Base-by-base conservation (phyloP, 495 filamentous ascomycete genomes). In the Amphirosellinia nigrospora region DNA sequence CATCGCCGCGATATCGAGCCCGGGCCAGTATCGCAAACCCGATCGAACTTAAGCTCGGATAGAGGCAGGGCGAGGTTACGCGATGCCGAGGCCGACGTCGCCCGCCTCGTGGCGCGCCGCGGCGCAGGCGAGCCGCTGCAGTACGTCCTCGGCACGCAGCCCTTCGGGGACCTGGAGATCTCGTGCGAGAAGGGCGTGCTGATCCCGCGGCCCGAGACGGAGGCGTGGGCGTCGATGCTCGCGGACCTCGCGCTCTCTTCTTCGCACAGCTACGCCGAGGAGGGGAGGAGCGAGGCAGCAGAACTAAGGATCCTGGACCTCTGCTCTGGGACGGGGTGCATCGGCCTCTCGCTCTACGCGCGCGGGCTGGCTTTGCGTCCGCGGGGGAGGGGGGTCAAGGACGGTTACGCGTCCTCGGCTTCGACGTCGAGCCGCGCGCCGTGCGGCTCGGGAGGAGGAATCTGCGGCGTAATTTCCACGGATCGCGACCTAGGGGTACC, bases 301-400 rank as follows among this genome's bases (percentile, higher is more conserved):
- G 43, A 53, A 69, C 70, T 96, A 8, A 86, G 84, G 36, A 84
- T 98, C 28, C 75, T 98, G 2, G 96, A 99, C 78, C 80, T 97
- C 32, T 98, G 96, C 78, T 92, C 93, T 0, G 96, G 96, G 4
- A 93, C 92, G 21, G 96, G 96, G 34, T 98, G 96, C 79, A 97
- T 99, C 70, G 81, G 94, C 0, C 87, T 98, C 10, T 87, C 92
- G 10, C 82, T 97, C 0, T 79, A 88, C 72, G 75, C 87, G 15
- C 84, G 87, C 7, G 32, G 72, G 21, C 13, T 13, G 4, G 36
- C 58, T 1, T 8, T 5, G 21, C 34, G 56, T 8, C 34, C 19
- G 30, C 53, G 52, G 30, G 4, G 19, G 26, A 7, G 34, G 21
- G 50, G 23, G 1, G n/a, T 2, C 0, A 11, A 19, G 50, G 7